Base-by-base conservation (phyloP, 768 basidiomycete species). In the Rhizopogon vinicolor region DNA sequence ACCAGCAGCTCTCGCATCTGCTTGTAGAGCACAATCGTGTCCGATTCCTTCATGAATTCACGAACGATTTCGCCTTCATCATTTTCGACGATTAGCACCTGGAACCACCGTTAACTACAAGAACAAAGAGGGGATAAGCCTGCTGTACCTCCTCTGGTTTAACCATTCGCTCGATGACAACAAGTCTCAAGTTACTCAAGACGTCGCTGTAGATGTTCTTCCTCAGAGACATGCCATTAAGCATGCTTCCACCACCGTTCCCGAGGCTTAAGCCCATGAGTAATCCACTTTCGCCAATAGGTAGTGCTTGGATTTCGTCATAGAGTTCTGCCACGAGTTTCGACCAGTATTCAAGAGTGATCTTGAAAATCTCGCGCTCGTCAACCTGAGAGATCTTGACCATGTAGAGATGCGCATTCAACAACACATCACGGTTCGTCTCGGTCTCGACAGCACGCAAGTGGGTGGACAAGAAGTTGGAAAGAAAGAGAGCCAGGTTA, bases 31-130 rank as follows among this genome's bases (percentile, higher is more conserved):
- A 98, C 95, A 63, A 98, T 98, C 43, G 97, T 99, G 69, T 99
- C 97, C 65, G 78, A 87, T 75, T 99, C 97, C 76, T 98, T 92
- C 93, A 98, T 92, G 73, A 98, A 98, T 71, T 99, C 97, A 58
- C 97, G 86, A 10, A 99, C 97, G 58, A 98, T 97, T 78, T 99
- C 97, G 56, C 97, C 97, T 71, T 99, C 97, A 59, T 99, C 97
- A 65, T 99, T 98, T 74, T 98, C 97, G 25, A 98, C 97, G 61
- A 98, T 95, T 46, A 99, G 78, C 7, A 98, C 95, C 94, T 98
- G 52, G 16, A 12, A 56, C 19, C 14, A 55, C 19, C 53, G 31
- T 59, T 55, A 61, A 54, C 28, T 40, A 29, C 40, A 44, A 57
- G 41, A 37, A 35, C 40, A 41, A 35, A 22, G 55, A 41, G 7